Base-by-base conservation (phyloP, 805 yeast genomes). In the Schwanniomyces yamadae region DNA sequence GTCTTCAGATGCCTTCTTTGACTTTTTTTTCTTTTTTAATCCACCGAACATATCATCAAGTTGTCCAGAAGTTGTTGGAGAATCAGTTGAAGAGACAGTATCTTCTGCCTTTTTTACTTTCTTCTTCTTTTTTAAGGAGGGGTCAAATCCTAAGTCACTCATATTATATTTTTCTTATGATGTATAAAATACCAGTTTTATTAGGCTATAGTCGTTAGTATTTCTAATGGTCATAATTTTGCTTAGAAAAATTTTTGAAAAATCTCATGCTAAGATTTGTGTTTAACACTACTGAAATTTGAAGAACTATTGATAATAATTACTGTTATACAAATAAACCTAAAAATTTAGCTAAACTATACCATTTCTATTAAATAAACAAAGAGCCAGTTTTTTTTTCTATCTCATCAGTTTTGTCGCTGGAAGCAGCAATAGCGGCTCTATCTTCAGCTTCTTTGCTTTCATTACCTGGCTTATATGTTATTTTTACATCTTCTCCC, bases 71-170 rank as follows among this genome's bases (percentile, higher is more conserved):
- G 61, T 61, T 50, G 46, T 52, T 24, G 57, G 48, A 8, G 58
- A 55, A 14, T 56, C 50, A 2, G 41, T 31, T 12, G 41, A 31
- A n/a, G 55, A 37, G 5, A 44, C 44, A 7, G 53, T 39, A 49
- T 42, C 65, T 55, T 77, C 72, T 59, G 54, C 39, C 65, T 63
- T 63, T 48, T 62, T 70, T 28, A 59, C 42, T 79, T 83, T 82
- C 86, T 84, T 84, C 75, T 84, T 84, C 71, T 84, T 84, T 66
- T 82, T 81, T 59, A 82, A 69, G 28, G 80, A 63, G 37, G 88
- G 86, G 60, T 84, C 93, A 58, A 84, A 82, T 41, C 87, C 90
- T 51, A 76, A 65, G 33, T 59, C 80, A 49, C 69, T 59, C 74
- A 68, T 68, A 29, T 33, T 55, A 26, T 24, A 19, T 25, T 23